A percentile compares a stretch with the other conserved stretches of the same genome.
Conservation (phyloP, 495 filamentous ascomycete genomes). For the Neurospora sp. region DNA sequence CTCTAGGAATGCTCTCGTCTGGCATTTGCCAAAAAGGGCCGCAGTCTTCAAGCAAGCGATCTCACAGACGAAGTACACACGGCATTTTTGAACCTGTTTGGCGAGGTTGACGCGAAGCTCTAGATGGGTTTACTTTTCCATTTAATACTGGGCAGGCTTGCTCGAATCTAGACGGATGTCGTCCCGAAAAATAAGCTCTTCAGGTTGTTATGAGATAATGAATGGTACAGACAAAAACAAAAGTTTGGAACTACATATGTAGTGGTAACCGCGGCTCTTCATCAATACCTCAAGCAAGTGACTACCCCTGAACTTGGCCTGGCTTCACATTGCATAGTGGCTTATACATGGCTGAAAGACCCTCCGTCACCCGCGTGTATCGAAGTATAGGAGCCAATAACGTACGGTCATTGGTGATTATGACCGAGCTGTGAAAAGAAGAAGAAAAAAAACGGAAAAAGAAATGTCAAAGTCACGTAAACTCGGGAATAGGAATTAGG, state of each 20-base stretch:
- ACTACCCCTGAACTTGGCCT: not conserved
- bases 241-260: not conserved
- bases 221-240: not conserved
- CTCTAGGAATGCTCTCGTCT: conserved; percentile 69
- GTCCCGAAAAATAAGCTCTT: not conserved
- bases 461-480: not conserved
- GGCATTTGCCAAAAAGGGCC: conserved; percentile 78
- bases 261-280: not conserved
- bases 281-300: not conserved
- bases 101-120: conserved; percentile 30
- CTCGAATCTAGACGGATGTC: not conserved
- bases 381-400: not conserved
- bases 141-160: not conserved
- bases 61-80: conserved; percentile 82
- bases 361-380: not conserved
- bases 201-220: not conserved
- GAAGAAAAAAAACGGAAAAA: not conserved
- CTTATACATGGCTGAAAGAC: not conserved
- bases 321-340: not conserved
- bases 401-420: not conserved
- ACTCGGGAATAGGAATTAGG: not conserved
- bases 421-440: not conserved
- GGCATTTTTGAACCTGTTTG: conserved; percentile 73
- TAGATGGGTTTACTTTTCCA: not conserved
- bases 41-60: conserved; percentile 89